phyloP scores from a whole-genome alignment of 345 rosid species.

The Dipteronia sinensis region DNA sequence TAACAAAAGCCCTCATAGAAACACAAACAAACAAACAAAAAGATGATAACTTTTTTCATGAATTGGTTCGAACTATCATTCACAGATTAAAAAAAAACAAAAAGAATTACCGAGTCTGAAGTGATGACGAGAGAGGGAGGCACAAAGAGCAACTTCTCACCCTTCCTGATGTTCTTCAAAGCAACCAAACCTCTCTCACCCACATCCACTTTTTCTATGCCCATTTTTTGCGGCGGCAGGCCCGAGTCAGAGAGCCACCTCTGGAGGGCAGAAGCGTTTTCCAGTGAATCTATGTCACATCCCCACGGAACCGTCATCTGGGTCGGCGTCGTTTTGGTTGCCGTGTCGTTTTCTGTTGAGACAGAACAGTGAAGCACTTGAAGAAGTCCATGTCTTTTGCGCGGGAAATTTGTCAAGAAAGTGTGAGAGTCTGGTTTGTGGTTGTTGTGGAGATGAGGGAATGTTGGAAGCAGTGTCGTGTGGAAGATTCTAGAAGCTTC shows the following conservation, averaged over 20 bases:
- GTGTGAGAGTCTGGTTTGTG: conserved; percentile 27
- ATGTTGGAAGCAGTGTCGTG: conserved; percentile 46
- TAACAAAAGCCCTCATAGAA: background rate
- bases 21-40: background rate
- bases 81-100: background rate
- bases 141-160: conserved; percentile 89
- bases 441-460: conserved; percentile 31
- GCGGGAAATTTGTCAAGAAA: conserved; percentile 20
- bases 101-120: conserved; percentile 63
- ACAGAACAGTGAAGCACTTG: conserved; percentile 48
- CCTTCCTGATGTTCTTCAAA: conserved; percentile 74
- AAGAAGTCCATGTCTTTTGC: conserved; percentile 19
- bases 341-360: conserved; percentile 42
- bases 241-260: conserved; percentile 83
- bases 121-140: conserved; percentile 89
- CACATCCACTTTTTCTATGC: conserved; percentile 68
- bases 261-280: conserved; percentile 74
- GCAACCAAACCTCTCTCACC: conserved; percentile 96
- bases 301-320: conserved; percentile 64
- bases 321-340: conserved; percentile 25
- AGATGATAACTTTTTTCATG: background rate
- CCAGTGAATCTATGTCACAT: conserved; percentile 60
- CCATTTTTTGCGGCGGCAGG: conserved; percentile 87
- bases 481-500: conserved; percentile 61
- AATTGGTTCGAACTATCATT: background rate